These are phyloP conservation scores for Ustilago crameri DNA, from an alignment of 1,284 basidiomycete genomes.

Conservation along the genomic window DNA sequence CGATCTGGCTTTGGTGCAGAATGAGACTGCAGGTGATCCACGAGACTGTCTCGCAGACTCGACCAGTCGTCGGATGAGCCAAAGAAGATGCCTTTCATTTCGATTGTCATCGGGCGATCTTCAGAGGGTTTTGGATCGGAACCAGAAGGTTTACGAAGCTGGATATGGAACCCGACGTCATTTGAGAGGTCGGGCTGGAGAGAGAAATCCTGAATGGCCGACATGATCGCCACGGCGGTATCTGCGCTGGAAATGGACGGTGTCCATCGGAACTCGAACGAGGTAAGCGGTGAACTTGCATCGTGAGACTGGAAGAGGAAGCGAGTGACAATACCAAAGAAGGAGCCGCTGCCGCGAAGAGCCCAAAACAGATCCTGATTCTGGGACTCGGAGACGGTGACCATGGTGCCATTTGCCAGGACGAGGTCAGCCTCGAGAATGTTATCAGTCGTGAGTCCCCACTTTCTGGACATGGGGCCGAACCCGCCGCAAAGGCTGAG, in stretches of 20 bases:
- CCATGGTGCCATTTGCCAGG: slow-evolving; percentile 64
- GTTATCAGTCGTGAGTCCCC: slow-evolving; percentile 67
- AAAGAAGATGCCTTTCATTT: slow-evolving; percentile 51
- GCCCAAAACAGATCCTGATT: slow-evolving; percentile 61
- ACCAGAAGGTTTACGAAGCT: slow-evolving; percentile 33
- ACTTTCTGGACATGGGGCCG: slow-evolving; percentile 61
- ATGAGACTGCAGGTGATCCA: slow-evolving; percentile 15
- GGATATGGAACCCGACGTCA: slow-evolving; percentile 57
- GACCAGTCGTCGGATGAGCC: slow-evolving; percentile 29
- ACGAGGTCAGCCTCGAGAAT: slow-evolving; percentile 66
- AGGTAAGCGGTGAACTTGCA: slow-evolving; percentile 40
- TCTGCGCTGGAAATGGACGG: slow-evolving; percentile 26
- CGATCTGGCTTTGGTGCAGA: slow-evolving; percentile 38
- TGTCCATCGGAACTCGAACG: slow-evolving; percentile 53
- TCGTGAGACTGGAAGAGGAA: slow-evolving; percentile 58
- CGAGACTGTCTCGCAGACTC: slow-evolving; percentile 12
- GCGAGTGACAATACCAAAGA: slow-evolving; percentile 67
- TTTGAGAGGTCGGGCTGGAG: slow-evolving; percentile 23
- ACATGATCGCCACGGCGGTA: slow-evolving; percentile 28
- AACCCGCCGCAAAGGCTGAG: slow-evolving; percentile 67
- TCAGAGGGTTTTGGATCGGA: slow-evolving; percentile 20
- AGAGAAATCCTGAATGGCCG: slow-evolving; percentile 49
- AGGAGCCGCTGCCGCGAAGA: slow-evolving; percentile 65
- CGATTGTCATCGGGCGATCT: slow-evolving; percentile 28
- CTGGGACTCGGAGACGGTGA: slow-evolving; percentile 44